Conservation (phyloP, 2,329 filamentous ascomycete genomes). For the Akanthomyces dipterigenus region DNA sequence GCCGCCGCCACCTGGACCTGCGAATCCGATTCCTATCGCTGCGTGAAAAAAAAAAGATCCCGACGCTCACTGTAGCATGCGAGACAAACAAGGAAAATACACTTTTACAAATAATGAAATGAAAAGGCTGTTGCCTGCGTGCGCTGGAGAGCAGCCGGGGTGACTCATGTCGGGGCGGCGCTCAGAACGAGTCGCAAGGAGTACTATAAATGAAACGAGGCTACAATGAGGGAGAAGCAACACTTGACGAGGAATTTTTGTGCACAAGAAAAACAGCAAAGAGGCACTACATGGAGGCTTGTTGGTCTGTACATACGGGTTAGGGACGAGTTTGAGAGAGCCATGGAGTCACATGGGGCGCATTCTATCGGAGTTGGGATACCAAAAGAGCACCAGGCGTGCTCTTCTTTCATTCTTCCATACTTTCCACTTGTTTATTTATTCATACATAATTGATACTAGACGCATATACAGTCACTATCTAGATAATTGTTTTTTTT, state of each 20-base stretch:
- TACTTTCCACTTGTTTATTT: neutral
- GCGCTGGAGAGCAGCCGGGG: neutral
- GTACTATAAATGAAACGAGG: neutral
- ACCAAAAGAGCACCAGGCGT: neutral
- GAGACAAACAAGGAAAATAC: neutral
- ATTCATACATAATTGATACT: neutral
- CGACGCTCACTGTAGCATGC: too few relatives aligned
- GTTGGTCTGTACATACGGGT: neutral
- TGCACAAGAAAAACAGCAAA: neutral
- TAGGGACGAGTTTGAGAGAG: neutral
- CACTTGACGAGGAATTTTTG: neutral
- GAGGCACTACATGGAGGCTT: neutral
- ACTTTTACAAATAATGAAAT: neutral
- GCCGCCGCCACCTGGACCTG: conserved; percentile 25
- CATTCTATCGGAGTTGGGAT: conserved; percentile 6
- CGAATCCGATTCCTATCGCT: conserved; percentile 31
- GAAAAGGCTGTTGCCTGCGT: neutral
- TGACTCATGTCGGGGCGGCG: neutral
- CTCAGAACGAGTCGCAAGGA: neutral
- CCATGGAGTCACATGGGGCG: neutral
- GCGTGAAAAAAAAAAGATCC: conserved; percentile 27
- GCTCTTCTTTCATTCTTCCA: neutral
- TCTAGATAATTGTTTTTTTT: neutral
- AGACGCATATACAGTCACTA: neutral
- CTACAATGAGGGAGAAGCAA: neutral